Evolutionary conservation across 441 rosid species (phyloP).

Genomic region (Pelargonium citronellum): DNA sequence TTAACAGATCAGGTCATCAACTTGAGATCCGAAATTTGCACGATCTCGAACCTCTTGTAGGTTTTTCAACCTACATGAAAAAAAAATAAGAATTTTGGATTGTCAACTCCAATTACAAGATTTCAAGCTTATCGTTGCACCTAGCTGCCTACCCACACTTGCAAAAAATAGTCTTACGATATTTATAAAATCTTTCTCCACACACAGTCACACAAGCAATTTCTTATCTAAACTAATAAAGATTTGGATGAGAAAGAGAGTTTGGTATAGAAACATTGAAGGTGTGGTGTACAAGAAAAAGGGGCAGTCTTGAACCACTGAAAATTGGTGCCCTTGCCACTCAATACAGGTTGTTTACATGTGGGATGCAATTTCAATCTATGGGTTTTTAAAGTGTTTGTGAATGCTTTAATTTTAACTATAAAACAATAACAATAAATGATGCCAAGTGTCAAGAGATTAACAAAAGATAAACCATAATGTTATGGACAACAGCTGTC

Average conservation of each 20-base stretch:
- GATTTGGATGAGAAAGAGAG: not conserved
- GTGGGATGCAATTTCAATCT: constrained; percentile 19
- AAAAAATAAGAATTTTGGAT: no score
- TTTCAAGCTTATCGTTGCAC: no score
- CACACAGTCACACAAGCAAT: not conserved
- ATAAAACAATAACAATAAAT: not conserved
- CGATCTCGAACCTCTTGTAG: no score
- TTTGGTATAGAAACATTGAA: constrained; percentile 12
- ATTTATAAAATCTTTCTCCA: no score
- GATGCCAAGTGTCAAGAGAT: constrained; percentile 19
- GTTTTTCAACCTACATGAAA: no score
- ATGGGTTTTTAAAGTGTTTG: constrained; percentile 11
- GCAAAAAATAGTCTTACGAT: no score
- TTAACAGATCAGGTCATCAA: no score
- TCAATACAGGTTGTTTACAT: constrained; percentile 20
- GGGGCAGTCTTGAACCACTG: constrained; percentile 8
- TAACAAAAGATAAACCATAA: not conserved
- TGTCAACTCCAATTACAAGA: no score
- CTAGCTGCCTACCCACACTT: no score
- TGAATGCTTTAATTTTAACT: constrained; percentile 14
- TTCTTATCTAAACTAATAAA: not conserved
- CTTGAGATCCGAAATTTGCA: no score
- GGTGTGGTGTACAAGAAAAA: not conserved
- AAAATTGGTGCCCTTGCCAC: constrained; percentile 24
- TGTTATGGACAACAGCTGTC: constrained; percentile 43